These are phyloP conservation scores for Clitopilus passeckerianus DNA, from an alignment of 768 basidiomycete genomes.

Conservation along the genomic window DNA sequence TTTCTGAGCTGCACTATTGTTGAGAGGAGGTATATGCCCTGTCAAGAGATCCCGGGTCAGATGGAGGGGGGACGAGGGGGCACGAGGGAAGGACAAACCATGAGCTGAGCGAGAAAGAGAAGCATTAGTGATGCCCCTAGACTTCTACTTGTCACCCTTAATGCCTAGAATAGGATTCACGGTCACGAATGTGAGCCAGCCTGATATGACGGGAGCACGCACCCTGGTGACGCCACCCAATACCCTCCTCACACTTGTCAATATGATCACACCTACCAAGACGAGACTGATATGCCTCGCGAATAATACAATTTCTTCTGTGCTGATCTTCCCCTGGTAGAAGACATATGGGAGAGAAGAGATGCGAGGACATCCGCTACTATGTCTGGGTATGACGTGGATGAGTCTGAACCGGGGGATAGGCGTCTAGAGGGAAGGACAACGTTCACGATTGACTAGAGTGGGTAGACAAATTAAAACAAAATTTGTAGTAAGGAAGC, in stretches of 20 bases:
- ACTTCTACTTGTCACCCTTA: constrained; percentile 63
- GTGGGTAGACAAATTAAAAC: neutral
- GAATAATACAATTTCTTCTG: constrained; percentile 31
- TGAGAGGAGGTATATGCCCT: constrained; percentile 83
- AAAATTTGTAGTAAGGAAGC: neutral
- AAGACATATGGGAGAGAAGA: constrained; percentile 20
- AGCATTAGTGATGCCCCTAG: constrained; percentile 74
- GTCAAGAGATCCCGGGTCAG: constrained; percentile 1
- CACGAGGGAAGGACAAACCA: constrained; percentile 44
- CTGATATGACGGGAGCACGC: constrained; percentile 10
- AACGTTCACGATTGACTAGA: constrained; percentile 49
- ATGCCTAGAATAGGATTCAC: constrained; percentile 27
- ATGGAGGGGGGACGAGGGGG: neutral
- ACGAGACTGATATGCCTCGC: constrained; percentile 54
- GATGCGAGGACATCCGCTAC: constrained; percentile 30
- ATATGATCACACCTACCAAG: constrained; percentile 73
- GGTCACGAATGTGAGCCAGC: neutral
- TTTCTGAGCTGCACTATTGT: constrained; percentile 80
- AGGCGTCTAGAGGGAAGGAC: constrained; percentile 29
- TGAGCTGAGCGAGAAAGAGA: constrained; percentile 73
- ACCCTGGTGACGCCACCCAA: constrained; percentile 63
- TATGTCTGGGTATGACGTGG: constrained; percentile 35
- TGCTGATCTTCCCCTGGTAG: constrained; percentile 13
- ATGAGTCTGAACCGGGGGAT: constrained; percentile 11
- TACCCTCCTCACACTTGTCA: constrained; percentile 67